phyloP scores from a whole-genome alignment of 139 green algal species.

The Desmodesmus armatus region DNA sequence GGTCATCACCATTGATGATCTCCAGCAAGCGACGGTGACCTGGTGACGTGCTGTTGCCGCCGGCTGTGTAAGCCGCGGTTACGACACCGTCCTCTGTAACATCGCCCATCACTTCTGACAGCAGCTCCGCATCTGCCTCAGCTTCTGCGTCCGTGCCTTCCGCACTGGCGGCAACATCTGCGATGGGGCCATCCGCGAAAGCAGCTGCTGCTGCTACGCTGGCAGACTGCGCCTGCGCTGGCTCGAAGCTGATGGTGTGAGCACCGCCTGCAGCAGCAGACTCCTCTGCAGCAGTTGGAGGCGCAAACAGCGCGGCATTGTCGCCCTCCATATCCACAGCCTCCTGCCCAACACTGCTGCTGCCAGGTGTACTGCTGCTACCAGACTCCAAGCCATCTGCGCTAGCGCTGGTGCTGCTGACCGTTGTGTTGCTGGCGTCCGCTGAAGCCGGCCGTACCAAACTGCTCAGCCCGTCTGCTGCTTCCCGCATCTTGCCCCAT shows the following conservation, averaged over 20 bases:
- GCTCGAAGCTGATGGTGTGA: neutral
- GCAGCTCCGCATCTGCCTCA: too few relatives aligned
- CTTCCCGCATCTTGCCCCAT: neutral
- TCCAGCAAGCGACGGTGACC: too few relatives aligned
- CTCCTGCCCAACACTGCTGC: constrained; percentile 4
- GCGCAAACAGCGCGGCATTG: neutral
- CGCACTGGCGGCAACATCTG: too few relatives aligned
- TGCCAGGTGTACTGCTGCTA: constrained; percentile 11
- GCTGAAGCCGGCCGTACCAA: neutral
- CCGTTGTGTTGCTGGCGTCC: neutral
- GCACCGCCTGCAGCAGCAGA: neutral
- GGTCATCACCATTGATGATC: constrained; percentile 43
- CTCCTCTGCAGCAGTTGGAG: neutral
- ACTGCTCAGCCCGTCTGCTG: neutral
- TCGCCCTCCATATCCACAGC: neutral
- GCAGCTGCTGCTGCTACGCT: constrained; percentile 1
- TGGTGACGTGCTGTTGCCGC: constrained; percentile 10
- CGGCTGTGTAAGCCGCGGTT: too few relatives aligned
- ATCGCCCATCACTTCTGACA: too few relatives aligned
- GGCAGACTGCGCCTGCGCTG: neutral
- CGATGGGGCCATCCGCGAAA: too few relatives aligned
- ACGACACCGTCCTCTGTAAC: too few relatives aligned
- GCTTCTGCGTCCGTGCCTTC: too few relatives aligned
- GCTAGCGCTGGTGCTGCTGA: constrained; percentile 8
- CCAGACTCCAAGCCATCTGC: neutral